Evolutionary conservation across 2,329 filamentous ascomycete species (phyloP).

Genomic region (Biscogniauxia sp.): DNA sequence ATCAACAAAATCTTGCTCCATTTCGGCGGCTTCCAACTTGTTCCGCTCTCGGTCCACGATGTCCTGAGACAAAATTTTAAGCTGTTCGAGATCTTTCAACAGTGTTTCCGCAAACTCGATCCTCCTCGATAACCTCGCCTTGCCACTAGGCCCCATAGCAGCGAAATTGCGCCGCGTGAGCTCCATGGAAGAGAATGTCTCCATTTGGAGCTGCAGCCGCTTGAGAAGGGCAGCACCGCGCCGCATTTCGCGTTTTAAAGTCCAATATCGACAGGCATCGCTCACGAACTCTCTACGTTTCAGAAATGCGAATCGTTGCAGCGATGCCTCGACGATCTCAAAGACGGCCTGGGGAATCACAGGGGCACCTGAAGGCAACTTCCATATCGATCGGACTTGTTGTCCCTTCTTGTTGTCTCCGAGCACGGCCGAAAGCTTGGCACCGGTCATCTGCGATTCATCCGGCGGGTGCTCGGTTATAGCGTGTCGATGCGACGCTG

Average conservation of each 20-base stretch:
- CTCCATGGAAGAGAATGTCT: constrained; percentile 96
- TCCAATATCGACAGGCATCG: constrained; percentile 97
- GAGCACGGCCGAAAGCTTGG: constrained; percentile 72
- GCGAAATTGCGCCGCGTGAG: constrained; percentile 92
- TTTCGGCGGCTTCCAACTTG: constrained; percentile 73
- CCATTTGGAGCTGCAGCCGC: constrained; percentile 88
- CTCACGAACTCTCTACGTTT: constrained; percentile 91
- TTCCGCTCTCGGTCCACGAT: constrained; percentile 73
- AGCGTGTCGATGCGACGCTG: constrained; percentile 65
- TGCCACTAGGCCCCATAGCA: constrained; percentile 86
- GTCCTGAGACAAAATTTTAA: constrained; percentile 67
- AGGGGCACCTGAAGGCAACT: constrained; percentile 88
- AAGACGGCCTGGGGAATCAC: constrained; percentile 89
- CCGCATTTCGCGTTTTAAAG: constrained; percentile 88
- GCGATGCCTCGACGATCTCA: constrained; percentile 77
- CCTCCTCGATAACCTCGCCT: constrained; percentile 71
- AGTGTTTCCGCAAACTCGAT: constrained; percentile 84
- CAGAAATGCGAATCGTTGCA: constrained; percentile 74
- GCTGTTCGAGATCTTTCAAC: constrained; percentile 71
- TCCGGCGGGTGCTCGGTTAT: constrained; percentile 70
- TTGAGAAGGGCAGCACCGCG: constrained; percentile 90
- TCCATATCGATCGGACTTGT: constrained; percentile 73
- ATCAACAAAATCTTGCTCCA: constrained; percentile 78
- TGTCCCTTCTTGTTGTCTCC: constrained; percentile 71
- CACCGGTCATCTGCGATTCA: constrained; percentile 80